Percentiles rank a stretch among this genome's conserved stretches.
Conservation (phyloP, 345 rosid species). For the Pseudoturritis turrita region DNA sequence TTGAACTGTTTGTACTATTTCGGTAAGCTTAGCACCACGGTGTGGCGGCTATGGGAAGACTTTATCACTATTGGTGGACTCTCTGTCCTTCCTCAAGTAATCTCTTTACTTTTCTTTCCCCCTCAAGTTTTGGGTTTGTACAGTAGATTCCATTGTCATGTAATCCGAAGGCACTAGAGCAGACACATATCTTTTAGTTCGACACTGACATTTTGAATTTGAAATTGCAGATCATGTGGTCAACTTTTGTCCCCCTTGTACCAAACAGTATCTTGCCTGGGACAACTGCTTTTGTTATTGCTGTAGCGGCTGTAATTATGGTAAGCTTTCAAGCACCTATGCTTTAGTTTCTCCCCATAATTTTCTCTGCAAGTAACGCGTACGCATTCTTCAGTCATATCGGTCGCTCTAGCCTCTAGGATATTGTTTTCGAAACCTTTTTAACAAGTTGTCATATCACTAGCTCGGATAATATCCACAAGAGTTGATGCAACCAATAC, state of each 20-base stretch:
- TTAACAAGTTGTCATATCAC: background rate
- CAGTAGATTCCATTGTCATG: background rate
- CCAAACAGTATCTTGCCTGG: constrained; percentile 73
- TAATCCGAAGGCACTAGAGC: background rate
- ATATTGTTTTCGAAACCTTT: background rate
- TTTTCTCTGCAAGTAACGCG: background rate
- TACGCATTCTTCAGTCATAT: background rate
- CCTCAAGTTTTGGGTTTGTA: background rate
- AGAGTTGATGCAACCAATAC: background rate
- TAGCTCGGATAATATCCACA: background rate
- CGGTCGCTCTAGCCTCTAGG: background rate
- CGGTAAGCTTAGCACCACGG: constrained; percentile 38
- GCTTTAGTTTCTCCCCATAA: background rate
- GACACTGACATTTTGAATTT: background rate
- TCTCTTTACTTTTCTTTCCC: background rate
- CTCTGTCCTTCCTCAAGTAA: constrained; percentile 77
- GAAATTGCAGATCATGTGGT: constrained; percentile 76
- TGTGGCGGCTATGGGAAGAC: constrained; percentile 88
- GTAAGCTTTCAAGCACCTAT: constrained; percentile 39
- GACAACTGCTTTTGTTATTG: constrained; percentile 46
- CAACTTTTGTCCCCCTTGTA: constrained; percentile 76
- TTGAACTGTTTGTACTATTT: constrained; percentile 54
- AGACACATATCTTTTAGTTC: background rate
- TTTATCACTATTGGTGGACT: constrained; percentile 73
- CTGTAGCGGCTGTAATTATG: constrained; percentile 68